phyloP scores from a whole-genome alignment of 2,329 filamentous ascomycete species.

The Hansfordia pulvinata region DNA sequence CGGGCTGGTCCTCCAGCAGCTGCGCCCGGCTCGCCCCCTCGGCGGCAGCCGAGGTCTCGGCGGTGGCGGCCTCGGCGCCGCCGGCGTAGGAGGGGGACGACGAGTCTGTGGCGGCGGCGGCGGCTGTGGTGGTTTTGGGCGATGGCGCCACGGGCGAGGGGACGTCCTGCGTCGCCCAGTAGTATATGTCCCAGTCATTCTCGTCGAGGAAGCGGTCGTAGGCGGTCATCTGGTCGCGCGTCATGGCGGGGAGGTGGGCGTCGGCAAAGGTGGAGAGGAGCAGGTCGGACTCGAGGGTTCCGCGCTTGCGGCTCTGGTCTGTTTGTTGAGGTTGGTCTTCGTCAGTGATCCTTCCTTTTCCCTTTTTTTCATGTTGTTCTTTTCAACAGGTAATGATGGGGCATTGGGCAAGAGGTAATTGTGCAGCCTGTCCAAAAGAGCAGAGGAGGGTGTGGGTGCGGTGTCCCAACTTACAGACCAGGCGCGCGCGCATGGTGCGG shows the following conservation, averaged over 20 bases:
- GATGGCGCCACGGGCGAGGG: slow-evolving; percentile 37
- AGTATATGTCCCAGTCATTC: slow-evolving; percentile 99
- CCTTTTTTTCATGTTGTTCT: no score
- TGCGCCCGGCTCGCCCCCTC: slow-evolving; percentile 14
- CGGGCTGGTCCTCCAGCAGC: no score
- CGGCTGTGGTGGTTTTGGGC: slow-evolving; percentile 9
- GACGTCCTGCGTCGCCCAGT: slow-evolving; percentile 89
- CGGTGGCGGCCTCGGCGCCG: slow-evolving; percentile 12
- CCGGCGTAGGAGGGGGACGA: slow-evolving; percentile 9
- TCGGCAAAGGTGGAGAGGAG: slow-evolving; percentile 93
- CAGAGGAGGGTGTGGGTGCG: slow-evolving; percentile 2
- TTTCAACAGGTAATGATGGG: slow-evolving; percentile 7
- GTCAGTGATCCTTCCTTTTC: slow-evolving; percentile 2
- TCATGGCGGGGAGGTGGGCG: slow-evolving; percentile 62
- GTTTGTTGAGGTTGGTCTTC: slow-evolving; percentile 2
- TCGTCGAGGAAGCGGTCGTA: slow-evolving; percentile 94
- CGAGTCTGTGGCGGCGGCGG: slow-evolving; percentile 10
- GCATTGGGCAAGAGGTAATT: slow-evolving; percentile 1
- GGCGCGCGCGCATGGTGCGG: slow-evolving; percentile 74
- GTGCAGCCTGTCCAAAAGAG: slow-evolving; percentile 4
- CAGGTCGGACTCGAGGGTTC: slow-evolving; percentile 89
- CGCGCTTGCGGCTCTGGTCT: slow-evolving; percentile 96
- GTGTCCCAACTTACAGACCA: slow-evolving; percentile 44
- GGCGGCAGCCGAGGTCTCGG: slow-evolving; percentile 2
- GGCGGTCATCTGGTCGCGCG: slow-evolving; percentile 56